A percentile compares a stretch with the other conserved stretches of the same genome.
Evolutionary conservation across 2,329 filamentous ascomycete genomes (phyloP).

Genomic region (Alternaria metachromatica): DNA sequence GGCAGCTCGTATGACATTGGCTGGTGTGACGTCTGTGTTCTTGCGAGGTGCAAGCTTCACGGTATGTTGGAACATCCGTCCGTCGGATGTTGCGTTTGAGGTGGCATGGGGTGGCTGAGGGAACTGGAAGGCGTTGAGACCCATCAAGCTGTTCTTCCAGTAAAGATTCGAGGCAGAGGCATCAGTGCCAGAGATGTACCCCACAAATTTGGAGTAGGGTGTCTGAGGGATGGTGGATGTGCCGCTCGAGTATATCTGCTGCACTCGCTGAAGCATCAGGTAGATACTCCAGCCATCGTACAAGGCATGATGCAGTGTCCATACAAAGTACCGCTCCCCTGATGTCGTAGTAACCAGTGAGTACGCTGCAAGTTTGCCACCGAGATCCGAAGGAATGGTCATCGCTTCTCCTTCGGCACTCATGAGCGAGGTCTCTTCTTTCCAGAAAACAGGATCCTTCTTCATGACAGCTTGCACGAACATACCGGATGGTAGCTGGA

Average conservation of each 20-base stretch:
- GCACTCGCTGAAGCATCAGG: slow-evolving; percentile 39
- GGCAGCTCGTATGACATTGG: slow-evolving; percentile 28
- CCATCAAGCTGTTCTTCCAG: slow-evolving; percentile 43
- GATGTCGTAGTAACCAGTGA: slow-evolving; percentile 28
- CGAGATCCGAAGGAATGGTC: slow-evolving; percentile 28
- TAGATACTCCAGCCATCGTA: slow-evolving; percentile 51
- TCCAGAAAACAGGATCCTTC: slow-evolving; percentile 37
- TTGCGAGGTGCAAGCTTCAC: slow-evolving; percentile 30
- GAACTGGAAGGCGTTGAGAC: slow-evolving; percentile 37
- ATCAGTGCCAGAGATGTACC: slow-evolving; percentile 36
- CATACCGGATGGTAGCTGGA: slow-evolving; percentile 33
- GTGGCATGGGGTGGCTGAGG: slow-evolving; percentile 36
- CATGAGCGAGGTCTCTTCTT: slow-evolving; percentile 24
- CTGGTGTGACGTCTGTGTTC: slow-evolving; percentile 39
- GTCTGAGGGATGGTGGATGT: slow-evolving; percentile 22
- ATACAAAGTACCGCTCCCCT: slow-evolving; percentile 40
- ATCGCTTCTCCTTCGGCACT: slow-evolving; percentile 21
- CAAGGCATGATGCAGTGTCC: slow-evolving; percentile 51
- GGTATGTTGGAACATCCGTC: slow-evolving; percentile 30
- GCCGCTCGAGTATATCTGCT: slow-evolving; percentile 30
- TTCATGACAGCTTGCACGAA: slow-evolving; percentile 39
- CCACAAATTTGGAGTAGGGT: slow-evolving; percentile 45
- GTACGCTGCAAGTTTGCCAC: slow-evolving; percentile 35
- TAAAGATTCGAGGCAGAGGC: slow-evolving; percentile 32
- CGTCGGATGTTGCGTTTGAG: slow-evolving; percentile 28